Base-by-base conservation (phyloP, 208 protist genomes). In the Wallacemonas sp. region DNA sequence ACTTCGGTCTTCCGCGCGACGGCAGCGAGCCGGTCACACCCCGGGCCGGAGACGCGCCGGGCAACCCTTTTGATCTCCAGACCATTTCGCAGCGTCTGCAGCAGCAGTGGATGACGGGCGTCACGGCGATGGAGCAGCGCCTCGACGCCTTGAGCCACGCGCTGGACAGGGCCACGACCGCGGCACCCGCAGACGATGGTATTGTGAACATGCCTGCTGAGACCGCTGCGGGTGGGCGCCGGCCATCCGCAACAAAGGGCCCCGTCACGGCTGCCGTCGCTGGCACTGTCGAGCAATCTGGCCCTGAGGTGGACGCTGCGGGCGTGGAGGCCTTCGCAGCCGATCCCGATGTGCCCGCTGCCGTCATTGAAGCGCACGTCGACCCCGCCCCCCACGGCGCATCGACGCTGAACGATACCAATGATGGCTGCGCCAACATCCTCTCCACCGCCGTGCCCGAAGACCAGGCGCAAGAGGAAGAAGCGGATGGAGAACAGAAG, bases 91-190 rank as follows among this genome's bases (percentile, higher is more conserved):
- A 55, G n/a, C 41, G 46, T 17, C 32, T 66, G n/a, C 30, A 41
- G 61, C 26, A 66, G 46, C 61, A 47, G 26, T 56, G 21, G 41
- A 33, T 77, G 44, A 66, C 49, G 30, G 70, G 80, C 1, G 71
- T 87, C n/a, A 61, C 55, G 2, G 73, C 81, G 33, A 64, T 85
- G 65, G 80, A 90, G 60, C 54, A 77, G 24, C 75, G 78, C 17
- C 68, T 90, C 46, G 81, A 83, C 72, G 81, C 78, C 3, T 67
- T 85, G n/a, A 80, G 80, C 6, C 61, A 52, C 11, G 80, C 73
- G 5, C 41, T 89, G 2, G 83, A 82, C 47, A 26, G 34, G 16
- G 77, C 74, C n/a, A 84, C 72, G 41, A 74, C 32, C 0, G 65
- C 24, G 5, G 47, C 47, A n/a, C 23, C 6, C 26, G 47, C 9